Evolutionary conservation across 2,329 filamentous ascomycete species (phyloP).

Genomic region (Paraphaeosphaeria sporulosa): DNA sequence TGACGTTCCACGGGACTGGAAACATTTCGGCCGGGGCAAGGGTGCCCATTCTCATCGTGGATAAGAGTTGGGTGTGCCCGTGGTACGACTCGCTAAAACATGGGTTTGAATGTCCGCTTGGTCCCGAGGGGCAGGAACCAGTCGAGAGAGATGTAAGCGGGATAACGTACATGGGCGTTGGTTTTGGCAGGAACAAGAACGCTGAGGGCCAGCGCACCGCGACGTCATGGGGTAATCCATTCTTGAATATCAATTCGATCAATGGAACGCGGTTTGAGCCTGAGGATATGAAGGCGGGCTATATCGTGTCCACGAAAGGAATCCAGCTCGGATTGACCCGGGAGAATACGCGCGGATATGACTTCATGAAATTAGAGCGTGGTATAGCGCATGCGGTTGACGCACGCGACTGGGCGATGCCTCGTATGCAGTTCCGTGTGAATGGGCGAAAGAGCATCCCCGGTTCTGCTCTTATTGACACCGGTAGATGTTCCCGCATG

Average conservation of each 20-base stretch:
- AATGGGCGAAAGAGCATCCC: conserved; percentile 30
- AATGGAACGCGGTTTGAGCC: conserved; percentile 25
- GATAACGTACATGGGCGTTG: conserved; percentile 49
- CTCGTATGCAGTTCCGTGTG: conserved; percentile 39
- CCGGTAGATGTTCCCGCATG: conserved; percentile 20
- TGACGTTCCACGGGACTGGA: conserved; percentile 35
- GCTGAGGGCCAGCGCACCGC: conserved; percentile 40
- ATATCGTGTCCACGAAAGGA: conserved; percentile 39
- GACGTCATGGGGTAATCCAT: conserved; percentile 42
- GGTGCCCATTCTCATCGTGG: conserved; percentile 42
- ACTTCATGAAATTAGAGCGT: conserved; percentile 33
- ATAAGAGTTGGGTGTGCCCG: conserved; percentile 43
- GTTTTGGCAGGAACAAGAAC: conserved; percentile 42
- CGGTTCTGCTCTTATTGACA: conserved; percentile 42
- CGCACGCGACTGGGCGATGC: conserved; percentile 45
- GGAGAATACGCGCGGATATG: conserved; percentile 28
- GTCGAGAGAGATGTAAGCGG: conserved; percentile 32
- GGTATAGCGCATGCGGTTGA: conserved; percentile 39
- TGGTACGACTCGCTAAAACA: conserved; percentile 42
- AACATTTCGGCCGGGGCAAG: conserved; percentile 31
- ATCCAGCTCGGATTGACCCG: conserved; percentile 41
- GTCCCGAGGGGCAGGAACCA: conserved; percentile 36
- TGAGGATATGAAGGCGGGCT: conserved; percentile 31
- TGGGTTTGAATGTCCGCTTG: conserved; percentile 36
- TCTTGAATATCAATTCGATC: conserved; percentile 43